Base-by-base conservation (phyloP, 148 eudicot species). In the Rhododendron mucronatum region DNA sequence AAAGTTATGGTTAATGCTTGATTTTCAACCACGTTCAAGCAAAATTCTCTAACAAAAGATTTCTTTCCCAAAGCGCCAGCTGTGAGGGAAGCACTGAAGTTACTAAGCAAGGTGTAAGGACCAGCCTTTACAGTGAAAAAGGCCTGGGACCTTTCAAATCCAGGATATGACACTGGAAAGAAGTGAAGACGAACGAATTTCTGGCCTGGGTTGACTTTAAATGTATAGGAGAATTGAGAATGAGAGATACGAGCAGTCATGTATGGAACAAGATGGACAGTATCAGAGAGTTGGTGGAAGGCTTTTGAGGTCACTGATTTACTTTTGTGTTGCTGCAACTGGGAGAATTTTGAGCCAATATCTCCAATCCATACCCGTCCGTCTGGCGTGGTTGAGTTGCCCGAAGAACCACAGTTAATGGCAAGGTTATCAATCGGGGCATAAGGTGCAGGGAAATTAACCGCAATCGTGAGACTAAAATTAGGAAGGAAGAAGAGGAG, bases 121-220 rank as follows among this genome's bases (percentile, higher is more conserved):
- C 86, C 86, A 63, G 86, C 86, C 59, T 83, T 82, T 1, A 87
- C 88, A 39, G 77, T 76, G n/a, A 87, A 87, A 57, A 87, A 77
- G 63, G 47, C 85, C 18, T 59, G n/a, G 23, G 83, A 87, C 44
- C 69, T 61, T 87, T 77, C 26, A 10, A 87, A 83, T 14, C 78
- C 82, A 4, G 55, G 47, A 75, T 87, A 77, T 11, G 82, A 55
- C 11, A 76, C n/a, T 15, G 87, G 67, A 51, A 33, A 8, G 30
- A 87, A 87, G 45, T 87, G 83, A 2, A 87, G 79, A 5, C 88
- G 88, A 35, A 87, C 23, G 9, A 83, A 77, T 26, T 87, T 75
- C 13, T 48, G 84, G 12, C 87, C 84, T 10, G 79, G 63, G 15
- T 15, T 30, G 33, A 71, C 78, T 28, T 18, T 59, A 4, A 85